Base-by-base conservation (phyloP, 2,329 filamentous ascomycete species). In the Sordariomycetes sp. region DNA sequence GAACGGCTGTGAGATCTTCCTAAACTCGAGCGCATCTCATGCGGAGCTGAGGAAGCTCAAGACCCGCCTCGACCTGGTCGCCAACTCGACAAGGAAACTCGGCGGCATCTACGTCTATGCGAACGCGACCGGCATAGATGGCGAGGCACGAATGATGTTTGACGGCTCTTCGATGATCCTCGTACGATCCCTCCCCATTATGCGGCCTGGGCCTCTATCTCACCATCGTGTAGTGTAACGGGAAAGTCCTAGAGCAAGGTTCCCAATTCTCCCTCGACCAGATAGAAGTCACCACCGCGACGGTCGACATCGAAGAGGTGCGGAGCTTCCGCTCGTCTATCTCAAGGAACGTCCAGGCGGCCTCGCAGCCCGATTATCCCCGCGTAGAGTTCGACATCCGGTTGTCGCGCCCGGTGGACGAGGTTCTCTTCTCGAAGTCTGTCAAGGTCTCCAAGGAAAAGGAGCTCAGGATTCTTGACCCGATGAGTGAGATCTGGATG, bases 301-400 rank as follows among this genome's bases (percentile, higher is more conserved):
- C 83, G 0, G 75, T 88, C 7, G 85, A 88, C 63, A 72, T 89
- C 1, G 89, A 93, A 64, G 84, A 89, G 62, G 87, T 93, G 6
- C 74, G 86, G 35, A 73, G 78, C 1, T 85, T 77, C 64, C 75
- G 87, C 0, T 80, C 72, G n/a, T 72, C 76, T 0, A 75, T 79
- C 10, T 80, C 79, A 14, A 75, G 83, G 58, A 79, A 79, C 7
- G 66, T 82, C 24, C 86, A 89, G 66, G 79, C 82, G 8, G 76
- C 80, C 59, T 59, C 67, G 70, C 43, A 69, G 67, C 53, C 69
- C 69, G 28, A 67, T 24, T 70, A 61, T 58, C 65, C 55, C 52
- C 63, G 61, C 35, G 68, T 69, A 1, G 67, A 70, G 12, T 65
- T 66, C 3, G 66, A 71, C 37, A 60, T 67, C 2, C 64, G 70